Conservation (phyloP, 2,329 filamentous ascomycete species). For the Colletotrichum tamarilloi region DNA sequence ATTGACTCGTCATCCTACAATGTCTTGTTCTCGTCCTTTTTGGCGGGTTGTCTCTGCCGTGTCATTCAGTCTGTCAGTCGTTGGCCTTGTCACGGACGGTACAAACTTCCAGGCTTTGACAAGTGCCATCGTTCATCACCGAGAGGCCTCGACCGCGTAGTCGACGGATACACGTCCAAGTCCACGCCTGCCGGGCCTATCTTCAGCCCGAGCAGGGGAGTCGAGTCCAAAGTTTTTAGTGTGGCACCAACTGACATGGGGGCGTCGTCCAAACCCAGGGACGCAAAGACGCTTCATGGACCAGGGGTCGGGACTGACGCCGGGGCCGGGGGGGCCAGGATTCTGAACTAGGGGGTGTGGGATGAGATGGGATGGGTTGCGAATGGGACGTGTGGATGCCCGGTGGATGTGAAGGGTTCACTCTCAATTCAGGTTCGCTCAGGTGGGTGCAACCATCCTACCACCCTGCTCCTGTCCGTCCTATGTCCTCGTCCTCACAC, state of each 20-base stretch:
- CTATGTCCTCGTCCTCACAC: neutral
- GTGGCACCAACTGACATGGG: slow-evolving; percentile 33
- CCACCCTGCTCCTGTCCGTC: neutral
- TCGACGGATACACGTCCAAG: neutral
- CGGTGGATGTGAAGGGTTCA: slow-evolving; percentile 34
- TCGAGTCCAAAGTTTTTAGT: slow-evolving; percentile 27
- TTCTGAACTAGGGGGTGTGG: slow-evolving; percentile 19
- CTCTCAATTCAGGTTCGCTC: slow-evolving; percentile 30
- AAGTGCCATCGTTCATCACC: slow-evolving; percentile 17
- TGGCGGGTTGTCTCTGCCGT: slow-evolving; percentile 10
- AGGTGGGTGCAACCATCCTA: slow-evolving; percentile 34
- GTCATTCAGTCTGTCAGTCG: slow-evolving; percentile 11
- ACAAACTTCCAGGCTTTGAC: neutral
- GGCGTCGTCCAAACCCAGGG: slow-evolving; percentile 33
- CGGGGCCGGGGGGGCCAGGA: slow-evolving; percentile 14
- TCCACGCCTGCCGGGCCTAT: slow-evolving; percentile 31
- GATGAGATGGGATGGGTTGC: slow-evolving; percentile 18
- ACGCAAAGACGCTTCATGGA: slow-evolving; percentile 35
- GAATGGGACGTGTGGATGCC: slow-evolving; percentile 29
- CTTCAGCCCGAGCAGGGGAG: slow-evolving; percentile 36
- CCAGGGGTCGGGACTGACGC: slow-evolving; percentile 21
- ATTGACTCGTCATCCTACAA: slow-evolving; percentile 30
- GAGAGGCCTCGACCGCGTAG: slow-evolving; percentile 8
- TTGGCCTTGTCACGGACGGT: slow-evolving; percentile 10
- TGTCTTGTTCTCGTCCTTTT: slow-evolving; percentile 30